Base-by-base conservation (phyloP, 139 green algal genomes). In the Limnomonas spitsbergensis region DNA sequence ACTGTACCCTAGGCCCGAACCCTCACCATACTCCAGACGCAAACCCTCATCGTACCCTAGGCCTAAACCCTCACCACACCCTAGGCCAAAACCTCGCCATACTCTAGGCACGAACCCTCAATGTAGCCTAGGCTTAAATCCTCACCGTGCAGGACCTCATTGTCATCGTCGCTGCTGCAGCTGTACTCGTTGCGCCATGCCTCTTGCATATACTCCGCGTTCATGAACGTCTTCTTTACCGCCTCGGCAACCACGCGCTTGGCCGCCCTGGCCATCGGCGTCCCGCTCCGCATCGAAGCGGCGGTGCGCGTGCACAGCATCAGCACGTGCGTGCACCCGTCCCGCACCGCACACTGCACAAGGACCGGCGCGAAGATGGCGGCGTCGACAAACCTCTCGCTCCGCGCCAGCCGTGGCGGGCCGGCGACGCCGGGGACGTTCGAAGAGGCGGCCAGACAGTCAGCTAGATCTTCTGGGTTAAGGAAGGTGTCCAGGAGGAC, bases 311-410 rank as follows among this genome's bases (percentile, higher is more conserved):
- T 93, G 84, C 89, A 92, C 31, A 96, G 82, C 56, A 89, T 87
- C 35, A 97, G 80, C 70, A 96, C 82, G 69, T 96, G 92, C 31
- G 85, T 94, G 87, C 92, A 97, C 47, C 92, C 92, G 83, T 97
- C 93, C 0, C 66, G 42, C 7, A 90, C 36, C 3, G 86, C 86
- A 1, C 78, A 74, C 2, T 75, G 81, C 61, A 90, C 70, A 0
- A 85, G 87, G 39, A 93, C 77, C 20, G 87, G 87, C 85, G 97
- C 92, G 77, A 97, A 96, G 20, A 98, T 90, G 2, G 92, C 92
- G 3, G 92, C 94, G 78, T 98, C 94, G 35, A 98, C 94, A 39
- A 96, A 85, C 7, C 40, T 14, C 38, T 89, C 81, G 85, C 89
- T 54, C 77, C 84, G 79, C 71, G 80, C 4, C 24, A 40, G 3